Percentiles rank a stretch among this genome's conserved stretches.
Conservation (phyloP, 1,284 basidiomycete species). For the Cutaneotrichosporon daszewskae region DNA sequence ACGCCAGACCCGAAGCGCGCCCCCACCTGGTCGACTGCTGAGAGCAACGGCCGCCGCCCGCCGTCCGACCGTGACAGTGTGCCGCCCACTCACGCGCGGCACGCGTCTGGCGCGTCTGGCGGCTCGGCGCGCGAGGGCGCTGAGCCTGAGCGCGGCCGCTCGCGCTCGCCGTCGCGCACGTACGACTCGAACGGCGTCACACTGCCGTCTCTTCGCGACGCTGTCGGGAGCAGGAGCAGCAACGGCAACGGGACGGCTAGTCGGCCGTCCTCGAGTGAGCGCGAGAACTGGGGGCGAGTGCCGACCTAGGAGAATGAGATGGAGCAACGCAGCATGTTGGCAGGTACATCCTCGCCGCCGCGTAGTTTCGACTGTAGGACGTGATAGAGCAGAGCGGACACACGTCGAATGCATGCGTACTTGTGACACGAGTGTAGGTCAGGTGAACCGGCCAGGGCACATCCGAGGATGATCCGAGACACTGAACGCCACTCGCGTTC, state of each 20-base stretch:
- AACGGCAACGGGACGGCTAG: neutral
- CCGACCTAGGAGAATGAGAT: too few species aligned
- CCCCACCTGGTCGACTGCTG: conserved; percentile 16
- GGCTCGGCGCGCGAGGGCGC: neutral
- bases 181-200: conserved; percentile 1
- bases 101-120: neutral
- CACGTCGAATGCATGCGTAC: too few species aligned
- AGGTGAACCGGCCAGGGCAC: too few species aligned
- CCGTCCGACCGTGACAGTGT: neutral
- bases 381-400: too few species aligned
- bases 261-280: too few species aligned
- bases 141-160: neutral
- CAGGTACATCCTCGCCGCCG: too few species aligned
- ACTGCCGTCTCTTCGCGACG: conserved; percentile 5
- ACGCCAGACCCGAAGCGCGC: conserved; percentile 8
- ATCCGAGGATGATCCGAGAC: too few species aligned
- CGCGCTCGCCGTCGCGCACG: conserved; percentile 4
- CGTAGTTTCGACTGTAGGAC: too few species aligned
- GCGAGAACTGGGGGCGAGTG: too few species aligned
- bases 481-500: too few species aligned
- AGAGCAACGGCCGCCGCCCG: neutral
- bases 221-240: neutral
- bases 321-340: too few species aligned
- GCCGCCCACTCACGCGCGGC: neutral
- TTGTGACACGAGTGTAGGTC: too few species aligned